phyloP scores from a whole-genome alignment of 108 stramenopile genomes.

The Skeletonema tropicum region DNA sequence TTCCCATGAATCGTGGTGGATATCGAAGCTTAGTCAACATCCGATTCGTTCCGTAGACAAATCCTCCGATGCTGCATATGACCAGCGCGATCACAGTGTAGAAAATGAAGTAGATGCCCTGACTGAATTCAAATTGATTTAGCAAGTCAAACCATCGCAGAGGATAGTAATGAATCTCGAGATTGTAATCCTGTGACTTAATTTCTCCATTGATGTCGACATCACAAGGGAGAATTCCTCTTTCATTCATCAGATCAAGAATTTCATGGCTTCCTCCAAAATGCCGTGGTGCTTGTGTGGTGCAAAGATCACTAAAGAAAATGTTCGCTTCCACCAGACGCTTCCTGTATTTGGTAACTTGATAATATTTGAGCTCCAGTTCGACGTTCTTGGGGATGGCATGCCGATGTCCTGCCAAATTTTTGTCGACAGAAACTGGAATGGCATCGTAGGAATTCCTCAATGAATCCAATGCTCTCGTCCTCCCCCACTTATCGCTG shows the following conservation, averaged over 20 bases:
- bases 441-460: conserved; percentile 58
- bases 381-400: conserved; percentile 66
- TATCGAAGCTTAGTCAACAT: conserved; percentile 79
- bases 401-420: conserved; percentile 50
- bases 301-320: conserved; percentile 66
- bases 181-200: conserved; percentile 59
- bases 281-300: conserved; percentile 53
- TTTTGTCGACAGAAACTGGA: conserved; percentile 63
- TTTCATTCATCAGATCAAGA: conserved; percentile 47
- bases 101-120: conserved; percentile 70
- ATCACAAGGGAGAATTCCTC: conserved; percentile 58
- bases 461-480: conserved; percentile 45
- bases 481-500: conserved; percentile 41
- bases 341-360: conserved; percentile 63
- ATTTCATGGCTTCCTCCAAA: conserved; percentile 59
- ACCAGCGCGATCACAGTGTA: conserved; percentile 69
- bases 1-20: conserved; percentile 76
- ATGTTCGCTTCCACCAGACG: conserved; percentile 68
- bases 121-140: conserved; percentile 78
- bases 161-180: conserved; percentile 69
- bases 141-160: conserved; percentile 80
- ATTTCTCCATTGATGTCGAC: conserved; percentile 68
- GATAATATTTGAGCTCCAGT: conserved; percentile 73
- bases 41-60: conserved; percentile 75
- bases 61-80: conserved; percentile 52